Evolutionary conservation across 768 basidiomycete genomes (phyloP).

Genomic region (Leccinum truebloodii): DNA sequence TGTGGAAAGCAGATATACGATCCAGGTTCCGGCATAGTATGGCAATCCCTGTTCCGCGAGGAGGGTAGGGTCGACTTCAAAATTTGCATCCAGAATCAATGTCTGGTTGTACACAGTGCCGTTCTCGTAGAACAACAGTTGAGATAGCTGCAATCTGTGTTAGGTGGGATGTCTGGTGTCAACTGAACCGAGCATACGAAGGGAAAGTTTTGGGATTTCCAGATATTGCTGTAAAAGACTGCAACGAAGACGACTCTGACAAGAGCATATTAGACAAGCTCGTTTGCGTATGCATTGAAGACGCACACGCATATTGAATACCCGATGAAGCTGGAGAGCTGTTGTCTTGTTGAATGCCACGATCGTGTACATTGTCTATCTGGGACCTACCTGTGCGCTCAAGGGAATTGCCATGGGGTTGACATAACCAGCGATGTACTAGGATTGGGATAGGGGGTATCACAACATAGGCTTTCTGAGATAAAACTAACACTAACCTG

Average conservation of each 20-base stretch:
- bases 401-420: conserved; percentile 58
- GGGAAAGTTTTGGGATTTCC: conserved; percentile 61
- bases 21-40: conserved; percentile 32
- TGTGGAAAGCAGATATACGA: conserved; percentile 19
- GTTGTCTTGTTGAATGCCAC: not conserved
- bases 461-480: conserved; percentile 9
- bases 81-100: conserved; percentile 52
- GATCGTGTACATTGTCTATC: not conserved
- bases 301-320: conserved; percentile 52
- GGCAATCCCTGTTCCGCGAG: conserved; percentile 43
- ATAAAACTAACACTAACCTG: conserved; percentile 39
- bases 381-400: conserved; percentile 42
- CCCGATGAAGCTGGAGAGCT: conserved; percentile 51
- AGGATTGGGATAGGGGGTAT: not conserved
- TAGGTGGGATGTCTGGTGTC: not conserved
- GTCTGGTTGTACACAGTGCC: conserved; percentile 56
- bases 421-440: conserved; percentile 28
- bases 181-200: conserved; percentile 41
- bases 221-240: conserved; percentile 50
- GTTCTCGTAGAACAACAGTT: conserved; percentile 51
- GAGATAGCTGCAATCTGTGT: conserved; percentile 39
- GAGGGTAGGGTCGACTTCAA: conserved; percentile 49
- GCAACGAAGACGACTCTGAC: conserved; percentile 34
- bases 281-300: not conserved
- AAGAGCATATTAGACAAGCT: conserved; percentile 7